These are phyloP conservation scores for Wickerhamiella infanticola DNA, from an alignment of 1,139 yeast genomes.

Conservation along the genomic window DNA sequence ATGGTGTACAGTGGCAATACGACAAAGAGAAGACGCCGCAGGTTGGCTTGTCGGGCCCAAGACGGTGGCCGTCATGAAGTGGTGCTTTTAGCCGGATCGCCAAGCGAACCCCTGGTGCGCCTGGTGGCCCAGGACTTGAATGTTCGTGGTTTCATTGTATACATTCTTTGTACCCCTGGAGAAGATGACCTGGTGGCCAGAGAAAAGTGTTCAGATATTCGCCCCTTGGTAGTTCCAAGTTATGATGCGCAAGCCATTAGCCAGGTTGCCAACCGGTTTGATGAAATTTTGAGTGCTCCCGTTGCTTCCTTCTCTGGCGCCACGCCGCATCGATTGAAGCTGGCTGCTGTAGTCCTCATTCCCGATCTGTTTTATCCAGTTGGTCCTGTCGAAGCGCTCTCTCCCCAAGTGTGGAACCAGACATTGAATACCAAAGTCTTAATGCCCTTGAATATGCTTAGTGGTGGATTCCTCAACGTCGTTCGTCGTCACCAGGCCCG, in stretches of 20 bases:
- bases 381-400: constrained; percentile 51
- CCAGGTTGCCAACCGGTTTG: constrained; percentile 28
- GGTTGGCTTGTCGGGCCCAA: constrained; percentile 47
- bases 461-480: constrained; percentile 43
- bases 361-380: constrained; percentile 53
- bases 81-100: constrained; percentile 59
- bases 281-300: constrained; percentile 28
- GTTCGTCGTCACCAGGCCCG: constrained; percentile 30
- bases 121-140: constrained; percentile 60
- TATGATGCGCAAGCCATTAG: constrained; percentile 24
- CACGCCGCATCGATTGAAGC: constrained; percentile 33
- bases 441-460: constrained; percentile 37
- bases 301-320: constrained; percentile 38
- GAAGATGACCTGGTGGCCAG: constrained; percentile 45
- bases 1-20: constrained; percentile 10
- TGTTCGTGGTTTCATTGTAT: constrained; percentile 65
- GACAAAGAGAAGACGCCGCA: constrained; percentile 13
- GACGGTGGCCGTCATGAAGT: constrained; percentile 69
- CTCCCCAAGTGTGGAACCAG: constrained; percentile 38
- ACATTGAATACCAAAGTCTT: constrained; percentile 32
- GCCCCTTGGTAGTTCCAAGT: constrained; percentile 36
- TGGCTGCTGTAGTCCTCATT: constrained; percentile 45
- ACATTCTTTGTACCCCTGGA: constrained; percentile 47
- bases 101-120: constrained; percentile 58
- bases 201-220: constrained; percentile 39